phyloP scores from a whole-genome alignment of 176 grass and related monocot genomes.

The Lolium rigidum region DNA sequence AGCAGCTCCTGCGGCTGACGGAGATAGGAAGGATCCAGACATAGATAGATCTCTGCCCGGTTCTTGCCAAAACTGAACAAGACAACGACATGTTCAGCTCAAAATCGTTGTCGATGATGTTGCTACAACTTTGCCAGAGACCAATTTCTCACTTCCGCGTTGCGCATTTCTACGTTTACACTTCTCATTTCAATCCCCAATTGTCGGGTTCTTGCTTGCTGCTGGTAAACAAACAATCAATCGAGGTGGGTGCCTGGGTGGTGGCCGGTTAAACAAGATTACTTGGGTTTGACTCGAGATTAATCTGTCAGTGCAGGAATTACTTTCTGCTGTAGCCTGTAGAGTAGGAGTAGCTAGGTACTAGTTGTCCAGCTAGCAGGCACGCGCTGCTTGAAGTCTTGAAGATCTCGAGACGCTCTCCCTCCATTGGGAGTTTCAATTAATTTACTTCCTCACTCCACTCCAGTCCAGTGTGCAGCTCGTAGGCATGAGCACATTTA shows the following conservation, averaged over 20 bases:
- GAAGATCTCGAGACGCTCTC: slow-evolving; percentile 44
- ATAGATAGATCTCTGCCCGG: slow-evolving; percentile 42
- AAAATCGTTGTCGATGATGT: not conserved
- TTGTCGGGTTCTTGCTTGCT: not conserved
- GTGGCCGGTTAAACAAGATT: slow-evolving; percentile 10
- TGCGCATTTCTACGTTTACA: not conserved
- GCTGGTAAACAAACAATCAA: slow-evolving; percentile 15
- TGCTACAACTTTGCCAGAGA: not conserved
- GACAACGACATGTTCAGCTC: slow-evolving; percentile 14
- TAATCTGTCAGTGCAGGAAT: not conserved
- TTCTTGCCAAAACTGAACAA: slow-evolving; percentile 28
- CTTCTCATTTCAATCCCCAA: not conserved
- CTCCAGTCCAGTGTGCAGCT: not conserved
- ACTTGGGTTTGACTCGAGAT: slow-evolving; percentile 36
- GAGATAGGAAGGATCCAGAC: slow-evolving; percentile 33
- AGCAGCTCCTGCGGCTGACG: not conserved
- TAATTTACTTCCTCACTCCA: not conserved
- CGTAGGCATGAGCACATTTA: slow-evolving; percentile 40
- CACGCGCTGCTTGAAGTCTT: slow-evolving; percentile 50
- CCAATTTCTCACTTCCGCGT: not conserved
- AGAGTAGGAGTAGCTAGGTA: no score
- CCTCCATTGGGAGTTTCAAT: not conserved
- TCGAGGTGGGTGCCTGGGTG: slow-evolving; percentile 8
- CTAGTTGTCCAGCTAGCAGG: slow-evolving; percentile 40
- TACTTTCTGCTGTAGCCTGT: no score